Evolutionary conservation across 163 green algal genomes (phyloP), one percentile per base, ranked within the genome.

Genomic region (Chlamydomonas reinhardtii): DNA sequence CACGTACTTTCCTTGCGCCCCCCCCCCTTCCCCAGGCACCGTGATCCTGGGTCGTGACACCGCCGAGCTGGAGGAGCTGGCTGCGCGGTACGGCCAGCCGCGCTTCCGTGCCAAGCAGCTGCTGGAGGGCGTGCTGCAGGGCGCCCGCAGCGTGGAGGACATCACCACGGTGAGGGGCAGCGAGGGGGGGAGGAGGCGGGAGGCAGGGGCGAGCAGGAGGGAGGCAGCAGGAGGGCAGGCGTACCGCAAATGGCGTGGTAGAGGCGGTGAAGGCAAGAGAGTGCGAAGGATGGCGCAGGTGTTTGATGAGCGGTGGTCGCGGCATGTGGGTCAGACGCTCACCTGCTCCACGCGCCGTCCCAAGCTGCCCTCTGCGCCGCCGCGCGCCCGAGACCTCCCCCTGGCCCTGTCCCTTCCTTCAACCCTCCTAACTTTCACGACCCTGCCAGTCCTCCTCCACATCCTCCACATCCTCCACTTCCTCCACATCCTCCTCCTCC

Each of bases 91-190:
- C 20, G 94, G 94, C 0, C 92, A 97, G 89, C 91, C 92, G 1
- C 72, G 74, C 14, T 98, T 96, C 87, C 91, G 96, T 0, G 96
- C 89, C 37, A 94, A 96, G 91, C 96, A 98, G 91, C 89, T 98
- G 35, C 72, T 90, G 34, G 91, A 97, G 29, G 94, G 85, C 0
- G 74, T 98, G n/a, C 62, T 97, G 64, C 68, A 94, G 31, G 94
- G 94, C 16, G 94, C 92, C 1, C 88, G 78, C 62, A 89, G 69
- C 61, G n/a, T 97, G n/a, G 88, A 93, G 3, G 92, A 95, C 74
- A 91, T 97, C 24, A 90, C 64, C 14, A 93, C 89, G 70, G 89
- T 94, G 72, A 37, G 79, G 15, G 32, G 27, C 25, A 11, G 27
- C 8, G 27, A 11, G 27, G 72, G 43, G 25, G 27, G 72, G 43